phyloP scores from a whole-genome alignment of 2,329 filamentous ascomycete species.

The Stagonosporopsis tanaceti region DNA sequence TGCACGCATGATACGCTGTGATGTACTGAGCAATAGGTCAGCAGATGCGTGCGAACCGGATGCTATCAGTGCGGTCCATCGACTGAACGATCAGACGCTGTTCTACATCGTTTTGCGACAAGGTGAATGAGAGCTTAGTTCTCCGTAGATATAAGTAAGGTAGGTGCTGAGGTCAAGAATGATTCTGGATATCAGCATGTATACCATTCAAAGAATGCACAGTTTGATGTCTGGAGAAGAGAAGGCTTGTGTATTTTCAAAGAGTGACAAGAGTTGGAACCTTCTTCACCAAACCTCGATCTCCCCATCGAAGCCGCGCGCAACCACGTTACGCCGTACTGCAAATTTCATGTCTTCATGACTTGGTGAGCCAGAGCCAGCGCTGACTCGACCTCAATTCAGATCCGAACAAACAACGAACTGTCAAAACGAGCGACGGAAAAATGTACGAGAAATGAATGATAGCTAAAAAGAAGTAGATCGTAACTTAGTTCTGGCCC shows the following conservation, averaged over 20 bases:
- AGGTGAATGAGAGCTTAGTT: background rate
- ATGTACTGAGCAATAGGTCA: background rate
- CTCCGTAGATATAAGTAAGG: background rate
- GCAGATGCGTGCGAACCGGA: background rate
- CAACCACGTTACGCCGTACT: background rate
- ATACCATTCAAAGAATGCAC: background rate
- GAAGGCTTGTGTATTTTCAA: background rate
- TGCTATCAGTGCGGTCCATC: background rate
- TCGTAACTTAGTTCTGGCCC: background rate
- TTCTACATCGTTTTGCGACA: background rate
- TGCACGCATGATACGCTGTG: background rate
- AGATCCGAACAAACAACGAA: background rate
- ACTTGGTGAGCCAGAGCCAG: constrained; percentile 5
- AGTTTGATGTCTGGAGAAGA: background rate
- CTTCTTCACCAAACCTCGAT: background rate
- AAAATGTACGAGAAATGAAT: background rate
- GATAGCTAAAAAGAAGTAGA: background rate
- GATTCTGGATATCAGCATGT: background rate
- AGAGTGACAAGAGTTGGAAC: background rate
- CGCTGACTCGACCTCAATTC: background rate
- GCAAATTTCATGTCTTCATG: background rate
- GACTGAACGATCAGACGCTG: background rate
- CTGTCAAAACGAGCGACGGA: background rate
- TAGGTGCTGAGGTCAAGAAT: background rate
- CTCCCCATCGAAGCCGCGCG: background rate